phyloP scores from a whole-genome alignment of 208 protist species.

The Acanthamoeba pearcei region DNA sequence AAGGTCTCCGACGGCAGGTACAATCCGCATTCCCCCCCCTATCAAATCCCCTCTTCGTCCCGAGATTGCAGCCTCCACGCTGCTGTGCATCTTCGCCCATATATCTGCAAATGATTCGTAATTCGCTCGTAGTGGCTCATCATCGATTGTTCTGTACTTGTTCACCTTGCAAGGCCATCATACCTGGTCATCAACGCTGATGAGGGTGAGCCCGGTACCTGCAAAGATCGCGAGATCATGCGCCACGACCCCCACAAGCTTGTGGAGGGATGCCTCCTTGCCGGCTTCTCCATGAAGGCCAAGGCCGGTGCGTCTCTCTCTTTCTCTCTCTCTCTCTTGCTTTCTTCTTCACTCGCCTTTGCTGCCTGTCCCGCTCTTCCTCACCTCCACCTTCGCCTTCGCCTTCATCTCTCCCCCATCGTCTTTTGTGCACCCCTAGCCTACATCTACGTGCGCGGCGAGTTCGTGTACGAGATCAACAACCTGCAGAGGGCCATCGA shows the following conservation, averaged over 20 bases:
- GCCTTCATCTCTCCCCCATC: too few species aligned
- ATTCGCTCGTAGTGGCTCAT: too few species aligned
- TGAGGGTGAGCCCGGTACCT: slow-evolving; percentile 99
- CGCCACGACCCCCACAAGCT: slow-evolving; percentile 99
- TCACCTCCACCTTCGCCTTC: too few species aligned
- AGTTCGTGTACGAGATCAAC: slow-evolving; percentile 98
- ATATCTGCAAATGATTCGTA: too few species aligned
- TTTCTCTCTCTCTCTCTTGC: too few species aligned
- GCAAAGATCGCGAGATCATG: slow-evolving; percentile 99
- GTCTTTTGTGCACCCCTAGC: slow-evolving; percentile 77
- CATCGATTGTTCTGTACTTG: too few species aligned
- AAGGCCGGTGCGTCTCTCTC: slow-evolving; percentile 88
- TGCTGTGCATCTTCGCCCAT: too few species aligned
- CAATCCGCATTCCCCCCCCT: not conserved
- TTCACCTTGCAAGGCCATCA: too few species aligned
- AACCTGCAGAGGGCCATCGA: slow-evolving; percentile 96
- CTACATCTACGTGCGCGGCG: slow-evolving; percentile 99
- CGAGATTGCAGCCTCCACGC: too few species aligned
- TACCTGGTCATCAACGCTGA: slow-evolving; percentile 99
- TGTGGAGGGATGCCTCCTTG: slow-evolving; percentile 98
- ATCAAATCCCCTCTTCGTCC: too few species aligned
- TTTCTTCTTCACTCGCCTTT: too few species aligned
- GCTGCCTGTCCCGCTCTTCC: too few species aligned
- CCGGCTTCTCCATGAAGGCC: slow-evolving; percentile 97
- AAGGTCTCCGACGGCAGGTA: slow-evolving; percentile 84